Percentiles rank a stretch among this genome's conserved stretches.
phyloP scores from a whole-genome alignment of 1,139 yeast genomes.

The Arxiozyma heterogenica region DNA sequence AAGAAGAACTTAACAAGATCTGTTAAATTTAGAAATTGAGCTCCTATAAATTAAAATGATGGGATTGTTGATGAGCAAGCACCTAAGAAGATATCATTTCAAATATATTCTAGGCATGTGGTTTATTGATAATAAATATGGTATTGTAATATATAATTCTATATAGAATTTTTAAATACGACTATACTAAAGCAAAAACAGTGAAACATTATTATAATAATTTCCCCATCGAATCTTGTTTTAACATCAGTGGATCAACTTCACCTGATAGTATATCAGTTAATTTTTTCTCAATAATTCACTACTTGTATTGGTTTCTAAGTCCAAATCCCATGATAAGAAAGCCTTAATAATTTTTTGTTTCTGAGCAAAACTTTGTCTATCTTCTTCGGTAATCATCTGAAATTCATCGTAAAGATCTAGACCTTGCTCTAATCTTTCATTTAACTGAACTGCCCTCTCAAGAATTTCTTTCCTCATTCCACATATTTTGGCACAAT shows the following conservation, averaged over 20 bases:
- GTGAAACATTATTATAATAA: neutral
- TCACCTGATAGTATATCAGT: neutral
- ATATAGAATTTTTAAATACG: neutral
- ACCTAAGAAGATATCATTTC: neutral
- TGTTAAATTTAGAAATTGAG: slow-evolving; percentile 49
- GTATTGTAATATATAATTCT: neutral
- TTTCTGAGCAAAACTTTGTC: slow-evolving; percentile 13
- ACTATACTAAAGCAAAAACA: neutral
- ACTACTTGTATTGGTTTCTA: slow-evolving; percentile 8
- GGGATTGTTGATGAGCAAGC: too few species aligned
- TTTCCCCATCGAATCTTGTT: neutral
- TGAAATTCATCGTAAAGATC: slow-evolving; percentile 18
- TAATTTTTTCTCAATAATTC: slow-evolving; percentile 10
- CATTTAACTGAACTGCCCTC: slow-evolving; percentile 27
- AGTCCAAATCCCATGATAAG: slow-evolving; percentile 28
- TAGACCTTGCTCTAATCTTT: slow-evolving; percentile 14
- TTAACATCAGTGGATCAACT: neutral
- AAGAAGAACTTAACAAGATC: slow-evolving; percentile 84
- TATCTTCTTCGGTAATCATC: slow-evolving; percentile 15
- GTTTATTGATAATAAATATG: neutral
- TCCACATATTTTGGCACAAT: slow-evolving; percentile 36
- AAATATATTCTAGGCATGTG: neutral
- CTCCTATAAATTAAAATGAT: too few species aligned
- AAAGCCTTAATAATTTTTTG: slow-evolving; percentile 28
- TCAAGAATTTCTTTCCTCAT: slow-evolving; percentile 25